Evolutionary conservation across 106 monocot genomes (phyloP).

Genomic region (Xerophyta viscosa): DNA sequence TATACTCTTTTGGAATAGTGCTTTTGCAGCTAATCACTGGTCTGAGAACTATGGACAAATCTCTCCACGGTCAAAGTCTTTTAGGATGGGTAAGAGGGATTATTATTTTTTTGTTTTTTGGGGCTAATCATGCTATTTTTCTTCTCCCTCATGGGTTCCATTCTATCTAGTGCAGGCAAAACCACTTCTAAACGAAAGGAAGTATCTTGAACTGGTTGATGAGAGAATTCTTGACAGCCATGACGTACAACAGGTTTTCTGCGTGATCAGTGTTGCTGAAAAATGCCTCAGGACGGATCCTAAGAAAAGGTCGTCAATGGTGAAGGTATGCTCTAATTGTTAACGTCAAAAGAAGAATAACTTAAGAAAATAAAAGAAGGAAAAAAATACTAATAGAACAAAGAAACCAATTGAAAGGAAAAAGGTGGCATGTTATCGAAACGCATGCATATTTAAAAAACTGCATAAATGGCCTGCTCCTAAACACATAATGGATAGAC

Average conservation of each 20-base stretch:
- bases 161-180: conserved; percentile 20
- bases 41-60: conserved; percentile 13
- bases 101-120: neutral
- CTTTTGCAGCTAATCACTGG: conserved; percentile 30
- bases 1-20: conserved; percentile 39
- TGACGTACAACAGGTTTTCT: conserved; percentile 38
- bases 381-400: too few species aligned
- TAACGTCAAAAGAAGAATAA: too few species aligned
- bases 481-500: too few species aligned
- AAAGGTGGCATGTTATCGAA: too few species aligned
- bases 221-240: conserved; percentile 22
- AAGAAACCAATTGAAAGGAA: too few species aligned
- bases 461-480: too few species aligned
- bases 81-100: conserved; percentile 33
- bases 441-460: too few species aligned
- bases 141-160: neutral
- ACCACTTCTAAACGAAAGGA: conserved; percentile 33
- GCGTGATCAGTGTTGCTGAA: conserved; percentile 28
- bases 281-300: conserved; percentile 26
- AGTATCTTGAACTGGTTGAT: conserved; percentile 40
- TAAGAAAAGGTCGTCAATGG: conserved; percentile 34
- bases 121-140: neutral
- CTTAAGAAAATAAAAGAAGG: too few species aligned
- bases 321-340: conserved; percentile 13
- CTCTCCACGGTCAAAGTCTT: conserved; percentile 15